phyloP scores from a whole-genome alignment of 2,329 filamentous ascomycete species.

The Colletotrichum sp. region DNA sequence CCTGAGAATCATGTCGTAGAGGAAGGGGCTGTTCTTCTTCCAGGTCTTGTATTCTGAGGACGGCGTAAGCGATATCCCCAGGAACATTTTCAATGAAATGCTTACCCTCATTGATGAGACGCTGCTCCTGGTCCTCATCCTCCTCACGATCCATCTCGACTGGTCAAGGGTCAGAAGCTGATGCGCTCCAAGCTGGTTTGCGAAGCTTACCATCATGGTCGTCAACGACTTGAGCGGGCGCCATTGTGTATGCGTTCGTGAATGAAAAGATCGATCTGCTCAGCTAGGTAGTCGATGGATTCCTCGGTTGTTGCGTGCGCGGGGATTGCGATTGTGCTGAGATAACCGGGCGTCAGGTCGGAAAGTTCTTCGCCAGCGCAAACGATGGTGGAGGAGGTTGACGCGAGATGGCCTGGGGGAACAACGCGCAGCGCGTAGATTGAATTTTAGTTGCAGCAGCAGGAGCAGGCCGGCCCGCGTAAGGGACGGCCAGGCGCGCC shows the following conservation, averaged over 20 bases:
- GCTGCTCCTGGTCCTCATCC: slow-evolving; percentile 76
- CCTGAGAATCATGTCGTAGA: slow-evolving; percentile 97
- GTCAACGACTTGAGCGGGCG: slow-evolving; percentile 51
- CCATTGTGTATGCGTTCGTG: slow-evolving; percentile 37
- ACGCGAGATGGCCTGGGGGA: slow-evolving; percentile 9
- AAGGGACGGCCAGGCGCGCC: background rate
- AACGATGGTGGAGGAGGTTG: slow-evolving; percentile 6
- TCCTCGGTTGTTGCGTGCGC: background rate
- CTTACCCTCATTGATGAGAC: slow-evolving; percentile 90
- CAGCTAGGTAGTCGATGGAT: background rate
- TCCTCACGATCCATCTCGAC: slow-evolving; percentile 67
- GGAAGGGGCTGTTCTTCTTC: slow-evolving; percentile 99
- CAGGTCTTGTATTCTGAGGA: slow-evolving; percentile 94
- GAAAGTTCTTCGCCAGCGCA: slow-evolving; percentile 14
- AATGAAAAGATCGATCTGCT: background rate
- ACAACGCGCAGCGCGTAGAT: slow-evolving; percentile 21
- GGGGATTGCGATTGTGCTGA: background rate
- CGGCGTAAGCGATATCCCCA: background rate
- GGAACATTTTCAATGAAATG: background rate
- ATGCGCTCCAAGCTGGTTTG: background rate
- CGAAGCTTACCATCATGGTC: slow-evolving; percentile 51
- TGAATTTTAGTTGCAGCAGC: slow-evolving; percentile 9
- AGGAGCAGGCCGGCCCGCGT: background rate
- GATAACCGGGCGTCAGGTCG: background rate
- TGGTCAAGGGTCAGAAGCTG: slow-evolving; percentile 28